Evolutionary conservation across 1,284 basidiomycete genomes (phyloP), one percentile per base, ranked within the genome.

Genomic region (Anthracocystis panici-leucophaei): DNA sequence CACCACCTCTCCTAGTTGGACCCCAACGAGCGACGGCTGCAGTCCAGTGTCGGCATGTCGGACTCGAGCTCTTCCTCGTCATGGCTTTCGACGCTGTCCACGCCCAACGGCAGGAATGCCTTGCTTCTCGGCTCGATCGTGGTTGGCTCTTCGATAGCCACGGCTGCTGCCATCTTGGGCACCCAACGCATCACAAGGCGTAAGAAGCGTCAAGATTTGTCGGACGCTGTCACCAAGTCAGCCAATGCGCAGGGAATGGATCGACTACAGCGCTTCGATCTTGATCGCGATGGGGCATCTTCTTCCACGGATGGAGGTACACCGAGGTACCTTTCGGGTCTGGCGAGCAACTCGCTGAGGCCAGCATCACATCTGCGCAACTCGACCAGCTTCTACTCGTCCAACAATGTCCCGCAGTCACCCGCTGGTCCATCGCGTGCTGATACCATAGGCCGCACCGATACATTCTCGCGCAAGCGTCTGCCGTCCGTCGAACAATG

Each of bases 71-170:
- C 54, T 5, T 72, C 68, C 1, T 62, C 65, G 4, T 72, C 65
- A 25, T 76, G 68, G 65, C 60, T 71, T 7, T 65, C 62, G 21
- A 58, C 57, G 11, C 65, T 76, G 10, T 65, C 64, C 12, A 59
- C 56, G 14, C 44, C 57, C 14, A 66, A 62, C 33, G 65, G 65
- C 10, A 57, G 68, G 29, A 72, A 64, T 48, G 69, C 77, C 2
- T 21, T 75, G 33, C 18, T 82, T 14, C n/a, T 78, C 1, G 75
- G 68, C 44, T 72, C 75, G 25, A 73, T 81, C 2, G 81, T 80
- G 5, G n/a, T 82, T 1, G 77, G 63, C n/a, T 83, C 81, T 2
- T 82, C 81, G 23, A 42, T 78, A 2, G 64, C 70, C 11, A 80
- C 81, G 11, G 66, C 79, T 9, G 64, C 63, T 3, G 72, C 75